phyloP scores from a whole-genome alignment of 345 rosid genomes.

The Sisymbrium irio region DNA sequence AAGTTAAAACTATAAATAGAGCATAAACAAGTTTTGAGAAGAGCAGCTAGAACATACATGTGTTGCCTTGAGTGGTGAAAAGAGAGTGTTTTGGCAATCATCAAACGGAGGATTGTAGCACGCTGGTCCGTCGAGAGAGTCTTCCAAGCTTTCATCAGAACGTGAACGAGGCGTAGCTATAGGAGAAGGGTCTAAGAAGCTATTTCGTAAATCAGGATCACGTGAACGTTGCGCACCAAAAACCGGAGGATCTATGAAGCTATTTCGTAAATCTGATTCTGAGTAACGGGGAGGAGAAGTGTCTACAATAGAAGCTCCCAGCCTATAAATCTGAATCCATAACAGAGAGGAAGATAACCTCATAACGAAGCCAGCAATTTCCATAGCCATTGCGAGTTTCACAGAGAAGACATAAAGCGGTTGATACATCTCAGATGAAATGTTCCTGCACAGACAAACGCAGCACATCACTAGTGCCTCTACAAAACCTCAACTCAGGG shows the following conservation, averaged over 20 bases:
- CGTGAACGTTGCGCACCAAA: constrained; percentile 46
- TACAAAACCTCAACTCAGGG: not conserved
- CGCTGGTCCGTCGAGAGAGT: constrained; percentile 59
- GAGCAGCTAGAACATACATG: not conserved
- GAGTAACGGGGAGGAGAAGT: constrained; percentile 46
- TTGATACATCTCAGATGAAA: constrained; percentile 54
- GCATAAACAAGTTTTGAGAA: constrained; percentile 1
- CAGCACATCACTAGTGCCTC: not conserved
- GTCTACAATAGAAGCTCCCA: constrained; percentile 62
- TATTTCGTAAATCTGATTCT: constrained; percentile 69
- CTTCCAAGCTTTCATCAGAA: constrained; percentile 58
- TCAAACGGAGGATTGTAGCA: constrained; percentile 64
- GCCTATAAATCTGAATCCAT: constrained; percentile 92
- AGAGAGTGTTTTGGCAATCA: constrained; percentile 45
- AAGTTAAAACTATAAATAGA: not conserved
- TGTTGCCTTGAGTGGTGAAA: not conserved
- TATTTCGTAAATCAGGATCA: constrained; percentile 58
- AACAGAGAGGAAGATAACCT: constrained; percentile 75
- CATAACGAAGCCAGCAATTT: constrained; percentile 70
- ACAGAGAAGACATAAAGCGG: constrained; percentile 63
- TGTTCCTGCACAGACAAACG: constrained; percentile 44
- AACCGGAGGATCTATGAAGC: constrained; percentile 68
- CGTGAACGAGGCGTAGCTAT: constrained; percentile 42
- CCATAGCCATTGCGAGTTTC: constrained; percentile 76
- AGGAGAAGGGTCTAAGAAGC: constrained; percentile 58